Base-by-base conservation (phyloP, 768 basidiomycete species). In the Galerina sulciceps region DNA sequence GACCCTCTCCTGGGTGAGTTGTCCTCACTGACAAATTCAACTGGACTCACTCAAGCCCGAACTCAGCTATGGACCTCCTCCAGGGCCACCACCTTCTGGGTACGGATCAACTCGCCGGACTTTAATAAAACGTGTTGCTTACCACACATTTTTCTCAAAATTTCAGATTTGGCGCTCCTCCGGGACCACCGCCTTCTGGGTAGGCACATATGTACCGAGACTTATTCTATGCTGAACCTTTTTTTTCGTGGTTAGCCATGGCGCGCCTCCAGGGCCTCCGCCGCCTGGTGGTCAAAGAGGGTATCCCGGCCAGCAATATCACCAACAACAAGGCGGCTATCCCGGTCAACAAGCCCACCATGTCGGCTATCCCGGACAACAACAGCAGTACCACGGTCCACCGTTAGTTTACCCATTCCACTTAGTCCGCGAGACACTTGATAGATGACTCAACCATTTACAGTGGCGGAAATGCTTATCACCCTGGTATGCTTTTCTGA, bases 61-160 rank as follows among this genome's bases (percentile, higher is more conserved):
- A 42, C 23, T 11, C 23, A 53, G 51, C 10, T 42, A 40, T 42
- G 23, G 22, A 38, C 37, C 45, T 48, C 46, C 46, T 41, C 63
- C 76, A 26, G 76, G 75, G 14, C 74, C 75, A 8, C 72, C 76
- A 17, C 72, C 73, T 23, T 67, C 70, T 53, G 72, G 74, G 67
- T 76, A 67, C 31, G 67, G n/a, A 3, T 47, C 31, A 45, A 4
- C 17, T 15, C 34, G 13, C 13, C 10, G 23, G 2, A 22, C 23
- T 6, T 37, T 1, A 31, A 31, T 8, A 31, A 31, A 8, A 3
- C 4, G 4, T 31, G 26, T 0, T 2, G 2, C 26, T 31, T 3
- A 31, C 26, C 26, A 8, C 26, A 31, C 26, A 31, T 31, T 31
- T 31, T 8, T 8, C 26, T 31, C 26, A 8, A 22, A 26, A 11